Evolutionary conservation across 1,139 yeast species (phyloP).

Genomic region (Suhomyces maxii): DNA sequence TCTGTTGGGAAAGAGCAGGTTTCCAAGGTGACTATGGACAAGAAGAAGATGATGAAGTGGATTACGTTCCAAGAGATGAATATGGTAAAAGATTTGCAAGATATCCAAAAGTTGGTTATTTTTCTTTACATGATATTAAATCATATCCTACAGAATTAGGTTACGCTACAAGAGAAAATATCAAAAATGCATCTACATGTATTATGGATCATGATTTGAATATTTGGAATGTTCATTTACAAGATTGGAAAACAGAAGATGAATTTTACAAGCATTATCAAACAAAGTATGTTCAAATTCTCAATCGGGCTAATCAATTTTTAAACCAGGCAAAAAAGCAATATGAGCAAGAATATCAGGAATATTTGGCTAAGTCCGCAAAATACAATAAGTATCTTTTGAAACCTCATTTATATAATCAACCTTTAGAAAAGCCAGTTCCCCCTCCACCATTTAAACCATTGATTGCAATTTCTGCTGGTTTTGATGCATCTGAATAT

Average conservation of each 20-base stretch:
- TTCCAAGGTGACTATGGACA: constrained; percentile 53
- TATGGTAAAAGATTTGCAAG: constrained; percentile 55
- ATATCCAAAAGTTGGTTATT: constrained; percentile 74
- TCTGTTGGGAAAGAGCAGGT: constrained; percentile 80
- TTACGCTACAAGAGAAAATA: constrained; percentile 68
- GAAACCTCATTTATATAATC: constrained; percentile 32
- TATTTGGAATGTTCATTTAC: constrained; percentile 83
- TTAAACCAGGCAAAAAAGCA: constrained; percentile 51
- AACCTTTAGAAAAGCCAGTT: constrained; percentile 28
- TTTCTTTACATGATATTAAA: constrained; percentile 81
- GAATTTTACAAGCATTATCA: constrained; percentile 69
- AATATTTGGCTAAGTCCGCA: constrained; percentile 28
- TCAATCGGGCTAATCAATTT: constrained; percentile 70
- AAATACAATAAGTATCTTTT: constrained; percentile 29
- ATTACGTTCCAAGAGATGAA: constrained; percentile 45
- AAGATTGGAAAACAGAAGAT: constrained; percentile 59
- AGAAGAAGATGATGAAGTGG: constrained; percentile 42
- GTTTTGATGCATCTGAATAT: constrained; percentile 86
- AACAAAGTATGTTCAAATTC: constrained; percentile 59
- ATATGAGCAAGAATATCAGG: constrained; percentile 41
- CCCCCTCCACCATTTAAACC: constrained; percentile 65
- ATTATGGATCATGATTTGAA: constrained; percentile 76
- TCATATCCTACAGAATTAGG: constrained; percentile 85
- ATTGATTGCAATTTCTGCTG: constrained; percentile 73
- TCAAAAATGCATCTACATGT: constrained; percentile 79